A percentile compares a stretch with the other conserved stretches of the same genome.
Conservation (phyloP, 768 basidiomycete genomes). For the Mycena belliarum region DNA sequence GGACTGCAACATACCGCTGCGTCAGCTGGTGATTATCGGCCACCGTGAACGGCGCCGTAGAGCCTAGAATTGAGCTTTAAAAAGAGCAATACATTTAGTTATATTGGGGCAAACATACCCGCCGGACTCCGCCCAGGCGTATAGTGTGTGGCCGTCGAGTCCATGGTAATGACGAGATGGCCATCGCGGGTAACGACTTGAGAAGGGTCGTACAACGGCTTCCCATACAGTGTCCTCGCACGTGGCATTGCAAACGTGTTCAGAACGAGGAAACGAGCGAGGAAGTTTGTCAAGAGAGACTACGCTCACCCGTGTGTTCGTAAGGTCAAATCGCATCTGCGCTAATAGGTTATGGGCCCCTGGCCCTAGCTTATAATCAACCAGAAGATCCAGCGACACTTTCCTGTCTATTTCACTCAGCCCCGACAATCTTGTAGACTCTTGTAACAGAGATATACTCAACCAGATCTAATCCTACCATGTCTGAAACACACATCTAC, state of each 20-base stretch:
- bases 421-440: not conserved
- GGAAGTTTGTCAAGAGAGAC: too few relatives aligned
- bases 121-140: slow-evolving; percentile 33
- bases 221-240: slow-evolving; percentile 53
- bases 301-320: too few relatives aligned
- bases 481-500: slow-evolving; percentile 8
- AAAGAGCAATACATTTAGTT: not conserved
- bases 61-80: slow-evolving; percentile 27
- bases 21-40: slow-evolving; percentile 56
- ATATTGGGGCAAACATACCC: slow-evolving; percentile 22
- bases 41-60: slow-evolving; percentile 47
- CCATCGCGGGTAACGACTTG: slow-evolving; percentile 71
- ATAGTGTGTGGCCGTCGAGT: slow-evolving; percentile 37
- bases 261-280: too few relatives aligned
- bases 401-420: not conserved
- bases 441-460: too few relatives aligned
- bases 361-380: too few relatives aligned
- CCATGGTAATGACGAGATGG: slow-evolving; percentile 68
- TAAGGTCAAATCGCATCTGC: too few relatives aligned
- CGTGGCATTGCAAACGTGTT: too few relatives aligned
- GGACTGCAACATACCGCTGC: slow-evolving; percentile 79
- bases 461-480: not conserved
- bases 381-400: too few relatives aligned
- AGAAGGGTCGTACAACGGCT: slow-evolving; percentile 67
- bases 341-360: too few relatives aligned